Conservation (phyloP, 306 rosid genomes). For the Notholithocarpus densiflorus region DNA sequence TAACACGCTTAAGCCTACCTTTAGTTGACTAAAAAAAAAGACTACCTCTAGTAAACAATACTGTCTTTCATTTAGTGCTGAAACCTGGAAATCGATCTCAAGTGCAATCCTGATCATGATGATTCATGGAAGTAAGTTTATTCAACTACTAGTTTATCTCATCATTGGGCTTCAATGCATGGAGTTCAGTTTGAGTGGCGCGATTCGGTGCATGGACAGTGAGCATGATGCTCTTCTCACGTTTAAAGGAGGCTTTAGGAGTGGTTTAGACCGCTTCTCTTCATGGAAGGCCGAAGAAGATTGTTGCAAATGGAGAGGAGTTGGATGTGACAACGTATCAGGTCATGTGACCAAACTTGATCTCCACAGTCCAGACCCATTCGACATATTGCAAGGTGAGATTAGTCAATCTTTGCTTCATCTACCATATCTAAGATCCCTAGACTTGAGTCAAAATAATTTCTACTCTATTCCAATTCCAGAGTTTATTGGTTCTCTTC, state of each 20-base stretch:
- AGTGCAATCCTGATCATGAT: too few species aligned
- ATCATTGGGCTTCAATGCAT: too few species aligned
- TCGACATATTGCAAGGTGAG: background rate
- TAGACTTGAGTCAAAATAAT: constrained; percentile 22
- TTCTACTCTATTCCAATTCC: constrained; percentile 7
- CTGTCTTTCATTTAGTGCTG: too few species aligned
- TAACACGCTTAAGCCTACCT: too few species aligned
- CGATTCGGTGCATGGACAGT: background rate
- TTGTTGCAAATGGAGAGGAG: constrained; percentile 31
- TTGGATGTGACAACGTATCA: constrained; percentile 21
- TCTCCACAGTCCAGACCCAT: background rate
- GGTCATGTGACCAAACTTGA: constrained; percentile 31
- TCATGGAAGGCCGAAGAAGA: constrained; percentile 6
- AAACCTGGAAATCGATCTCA: too few species aligned
- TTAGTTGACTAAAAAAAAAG: too few species aligned
- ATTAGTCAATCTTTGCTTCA: constrained; percentile 12
- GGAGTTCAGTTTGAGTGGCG: too few species aligned
- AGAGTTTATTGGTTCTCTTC: constrained; percentile 11
- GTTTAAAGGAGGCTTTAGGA: constrained; percentile 11
- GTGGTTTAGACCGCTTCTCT: constrained; percentile 10
- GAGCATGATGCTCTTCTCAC: constrained; percentile 22
- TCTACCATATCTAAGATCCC: constrained; percentile 12
- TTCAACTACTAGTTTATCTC: too few species aligned
- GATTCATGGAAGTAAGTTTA: too few species aligned
- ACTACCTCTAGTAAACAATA: too few species aligned